phyloP scores from a whole-genome alignment of 441 rosid species.

The Syzygium malaccense region DNA sequence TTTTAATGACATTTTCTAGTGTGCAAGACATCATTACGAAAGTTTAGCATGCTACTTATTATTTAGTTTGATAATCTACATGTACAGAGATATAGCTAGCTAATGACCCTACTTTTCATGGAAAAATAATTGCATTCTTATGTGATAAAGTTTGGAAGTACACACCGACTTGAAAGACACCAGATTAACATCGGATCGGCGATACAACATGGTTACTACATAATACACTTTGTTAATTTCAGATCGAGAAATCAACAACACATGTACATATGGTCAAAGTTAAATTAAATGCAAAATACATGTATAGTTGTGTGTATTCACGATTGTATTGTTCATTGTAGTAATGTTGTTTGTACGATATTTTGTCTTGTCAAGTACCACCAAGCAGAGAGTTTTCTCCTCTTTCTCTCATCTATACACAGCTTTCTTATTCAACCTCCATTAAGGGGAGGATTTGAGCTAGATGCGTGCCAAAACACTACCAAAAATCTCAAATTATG shows the following conservation, averaged over 20 bases:
- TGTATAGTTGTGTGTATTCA: too few species aligned
- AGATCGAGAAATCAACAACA: not conserved
- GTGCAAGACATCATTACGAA: not conserved
- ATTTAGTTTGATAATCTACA: not conserved
- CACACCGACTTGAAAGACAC: not conserved
- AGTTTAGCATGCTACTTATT: not conserved
- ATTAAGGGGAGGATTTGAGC: too few species aligned
- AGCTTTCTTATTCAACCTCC: too few species aligned
- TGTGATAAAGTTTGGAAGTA: not conserved
- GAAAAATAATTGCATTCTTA: not conserved
- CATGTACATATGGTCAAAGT: not conserved
- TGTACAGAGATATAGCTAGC: not conserved
- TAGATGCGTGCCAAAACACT: too few species aligned
- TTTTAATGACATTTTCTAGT: not conserved
- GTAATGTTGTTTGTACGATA: not conserved
- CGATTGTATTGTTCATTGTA: too few species aligned
- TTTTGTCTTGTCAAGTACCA: not conserved
- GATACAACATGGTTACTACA: not conserved
- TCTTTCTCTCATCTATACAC: too few species aligned
- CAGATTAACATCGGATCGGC: not conserved
- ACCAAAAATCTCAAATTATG: too few species aligned
- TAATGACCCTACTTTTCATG: not conserved
- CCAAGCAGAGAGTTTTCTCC: too few species aligned
- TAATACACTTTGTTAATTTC: not conserved
- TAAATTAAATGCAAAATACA: not conserved